Conservation (phyloP, 345 rosid species). For the Corchorus olitorius region DNA sequence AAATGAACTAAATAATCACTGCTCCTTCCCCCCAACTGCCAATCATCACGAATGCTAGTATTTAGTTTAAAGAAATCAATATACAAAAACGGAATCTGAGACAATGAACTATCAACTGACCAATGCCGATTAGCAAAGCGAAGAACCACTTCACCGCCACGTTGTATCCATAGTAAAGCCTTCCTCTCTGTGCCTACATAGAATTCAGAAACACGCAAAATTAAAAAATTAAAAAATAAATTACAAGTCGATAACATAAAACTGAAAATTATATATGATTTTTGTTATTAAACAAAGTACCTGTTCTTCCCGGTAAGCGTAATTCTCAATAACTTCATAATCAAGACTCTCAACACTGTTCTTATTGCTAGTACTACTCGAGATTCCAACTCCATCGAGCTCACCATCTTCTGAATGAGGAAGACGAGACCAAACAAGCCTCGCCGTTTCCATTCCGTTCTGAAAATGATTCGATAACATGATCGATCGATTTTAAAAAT, state of each 20-base stretch:
- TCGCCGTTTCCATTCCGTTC: constrained; percentile 77
- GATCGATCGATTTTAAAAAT: constrained; percentile 23
- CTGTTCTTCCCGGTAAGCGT: constrained; percentile 91
- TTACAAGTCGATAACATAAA: not conserved
- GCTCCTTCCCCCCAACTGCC: not conserved
- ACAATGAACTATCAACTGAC: constrained; percentile 36
- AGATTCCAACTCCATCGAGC: constrained; percentile 50
- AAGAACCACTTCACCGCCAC: constrained; percentile 93
- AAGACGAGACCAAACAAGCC: constrained; percentile 73
- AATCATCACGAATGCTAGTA: not conserved
- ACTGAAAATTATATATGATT: not conserved
- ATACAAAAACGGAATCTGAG: not conserved
- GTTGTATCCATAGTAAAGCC: constrained; percentile 66
- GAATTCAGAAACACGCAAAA: not conserved
- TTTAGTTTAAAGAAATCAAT: not conserved
- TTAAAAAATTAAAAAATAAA: not conserved
- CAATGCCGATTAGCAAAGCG: constrained; percentile 88
- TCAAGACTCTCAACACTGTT: constrained; percentile 80
- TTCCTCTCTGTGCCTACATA: constrained; percentile 84
- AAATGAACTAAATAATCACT: not conserved
- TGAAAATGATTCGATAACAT: constrained; percentile 83
- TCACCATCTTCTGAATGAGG: constrained; percentile 77
- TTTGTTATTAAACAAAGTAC: constrained; percentile 29
- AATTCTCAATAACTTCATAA: constrained; percentile 91
- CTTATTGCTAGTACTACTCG: constrained; percentile 42